phyloP scores from a whole-genome alignment of 495 filamentous ascomycete species.

The Parmelia sp. region DNA sequence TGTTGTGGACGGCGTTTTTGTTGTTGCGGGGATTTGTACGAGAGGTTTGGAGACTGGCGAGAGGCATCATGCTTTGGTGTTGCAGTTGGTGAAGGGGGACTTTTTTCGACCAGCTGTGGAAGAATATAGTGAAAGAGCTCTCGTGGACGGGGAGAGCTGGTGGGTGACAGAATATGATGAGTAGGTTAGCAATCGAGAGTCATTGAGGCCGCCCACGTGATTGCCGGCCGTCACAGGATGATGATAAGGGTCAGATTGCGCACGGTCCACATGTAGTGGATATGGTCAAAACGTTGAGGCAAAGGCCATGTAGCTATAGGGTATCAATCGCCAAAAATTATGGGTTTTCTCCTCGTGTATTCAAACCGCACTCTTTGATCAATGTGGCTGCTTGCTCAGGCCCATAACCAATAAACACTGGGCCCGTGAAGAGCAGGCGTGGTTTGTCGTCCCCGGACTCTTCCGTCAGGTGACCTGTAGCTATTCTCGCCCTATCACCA shows the following conservation, averaged over 20 bases:
- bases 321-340: conserved; percentile 5
- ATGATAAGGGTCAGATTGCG: background rate
- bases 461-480: background rate
- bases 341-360: background rate
- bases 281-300: background rate
- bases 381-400: conserved; percentile 69
- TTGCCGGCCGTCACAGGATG: background rate
- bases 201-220: background rate
- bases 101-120: background rate
- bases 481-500: background rate
- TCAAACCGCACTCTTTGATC: conserved; percentile 48
- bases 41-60: background rate
- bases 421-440: conserved; percentile 74
- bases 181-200: background rate
- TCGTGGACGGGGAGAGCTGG: background rate
- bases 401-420: conserved; percentile 83
- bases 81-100: background rate
- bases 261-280: too few species aligned
- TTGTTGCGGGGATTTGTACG: background rate
- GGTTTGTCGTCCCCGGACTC: conserved; percentile 30
- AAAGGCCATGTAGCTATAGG: background rate
- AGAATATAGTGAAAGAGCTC: background rate
- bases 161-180: background rate
- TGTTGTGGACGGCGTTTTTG: too few species aligned
- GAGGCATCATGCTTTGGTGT: background rate